These are phyloP conservation scores for Fomitopsis palustris DNA, from an alignment of 1,284 basidiomycete species.

Conservation along the genomic window DNA sequence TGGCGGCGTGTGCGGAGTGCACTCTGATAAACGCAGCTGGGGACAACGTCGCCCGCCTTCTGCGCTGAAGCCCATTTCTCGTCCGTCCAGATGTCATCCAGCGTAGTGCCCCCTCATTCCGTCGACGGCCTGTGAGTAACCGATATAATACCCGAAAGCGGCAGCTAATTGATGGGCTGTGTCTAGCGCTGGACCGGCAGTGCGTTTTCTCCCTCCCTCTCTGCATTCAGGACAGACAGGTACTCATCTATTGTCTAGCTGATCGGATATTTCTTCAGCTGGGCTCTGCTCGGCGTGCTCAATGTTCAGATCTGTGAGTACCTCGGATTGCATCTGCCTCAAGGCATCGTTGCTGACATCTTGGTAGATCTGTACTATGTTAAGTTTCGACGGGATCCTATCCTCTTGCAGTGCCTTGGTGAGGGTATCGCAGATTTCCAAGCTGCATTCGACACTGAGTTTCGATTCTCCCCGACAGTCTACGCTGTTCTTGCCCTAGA, in stretches of 20 bases:
- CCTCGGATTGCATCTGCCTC: background rate
- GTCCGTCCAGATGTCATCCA: background rate
- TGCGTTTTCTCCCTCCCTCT: background rate
- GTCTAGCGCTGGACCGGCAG: background rate
- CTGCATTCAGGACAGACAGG: background rate
- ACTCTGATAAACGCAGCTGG: background rate
- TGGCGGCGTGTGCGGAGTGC: background rate
- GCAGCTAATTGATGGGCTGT: background rate
- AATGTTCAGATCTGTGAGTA: conserved; percentile 2
- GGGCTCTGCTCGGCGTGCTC: conserved; percentile 1
- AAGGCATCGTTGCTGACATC: background rate
- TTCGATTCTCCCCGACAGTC: background rate
- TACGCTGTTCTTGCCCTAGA: background rate
- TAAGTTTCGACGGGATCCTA: background rate
- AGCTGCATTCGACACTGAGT: no score
- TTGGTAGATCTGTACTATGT: background rate
- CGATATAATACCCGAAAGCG: background rate
- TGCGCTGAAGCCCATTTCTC: background rate
- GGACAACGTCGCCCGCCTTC: background rate
- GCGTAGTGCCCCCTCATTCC: background rate
- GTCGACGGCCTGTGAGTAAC: background rate
- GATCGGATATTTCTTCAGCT: conserved; percentile 3
- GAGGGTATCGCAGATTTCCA: background rate
- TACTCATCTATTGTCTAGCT: background rate
- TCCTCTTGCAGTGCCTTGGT: background rate